These are phyloP conservation scores for Alternaria viburni DNA, from an alignment of 2,329 filamentous ascomycete species.

Conservation along the genomic window DNA sequence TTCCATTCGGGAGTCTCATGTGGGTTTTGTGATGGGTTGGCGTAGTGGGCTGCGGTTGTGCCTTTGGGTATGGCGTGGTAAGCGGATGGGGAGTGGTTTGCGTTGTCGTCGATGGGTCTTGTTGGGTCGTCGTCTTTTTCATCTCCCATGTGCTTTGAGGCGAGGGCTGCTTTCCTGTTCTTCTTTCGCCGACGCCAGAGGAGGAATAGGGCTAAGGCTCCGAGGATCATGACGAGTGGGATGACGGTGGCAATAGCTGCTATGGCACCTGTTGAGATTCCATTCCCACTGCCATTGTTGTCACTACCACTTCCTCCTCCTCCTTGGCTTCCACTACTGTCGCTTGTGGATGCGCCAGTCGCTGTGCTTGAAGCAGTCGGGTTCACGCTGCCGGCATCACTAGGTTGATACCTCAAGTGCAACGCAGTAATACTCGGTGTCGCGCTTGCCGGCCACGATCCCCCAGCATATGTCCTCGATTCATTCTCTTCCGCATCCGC, in stretches of 20 bases:
- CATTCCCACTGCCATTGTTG: constrained; percentile 44
- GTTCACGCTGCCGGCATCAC: constrained; percentile 11
- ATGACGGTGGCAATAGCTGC: constrained; percentile 92
- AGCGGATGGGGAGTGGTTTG: background rate
- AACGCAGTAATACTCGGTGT: constrained; percentile 20
- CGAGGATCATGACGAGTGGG: constrained; percentile 77
- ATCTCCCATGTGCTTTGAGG: background rate
- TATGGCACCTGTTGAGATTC: constrained; percentile 67
- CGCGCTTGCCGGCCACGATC: constrained; percentile 16
- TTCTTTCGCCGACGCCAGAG: constrained; percentile 24
- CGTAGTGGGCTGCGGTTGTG: background rate
- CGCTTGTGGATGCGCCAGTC: background rate
- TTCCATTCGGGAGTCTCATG: constrained; percentile 33
- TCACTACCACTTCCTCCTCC: constrained; percentile 16
- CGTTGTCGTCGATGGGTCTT: background rate
- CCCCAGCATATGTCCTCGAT: constrained; percentile 14
- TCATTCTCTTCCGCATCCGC: constrained; percentile 32
- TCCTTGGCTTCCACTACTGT: background rate
- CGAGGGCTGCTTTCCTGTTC: constrained; percentile 3
- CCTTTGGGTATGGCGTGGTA: background rate
- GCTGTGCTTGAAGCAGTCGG: background rate
- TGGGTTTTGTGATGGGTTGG: background rate
- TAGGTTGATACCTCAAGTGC: constrained; percentile 21
- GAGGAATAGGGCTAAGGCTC: constrained; percentile 17
- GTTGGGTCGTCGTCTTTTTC: constrained; percentile 3